Evolutionary conservation across 2,329 filamentous ascomycete species (phyloP).

Genomic region (Trichophyton equinum): DNA sequence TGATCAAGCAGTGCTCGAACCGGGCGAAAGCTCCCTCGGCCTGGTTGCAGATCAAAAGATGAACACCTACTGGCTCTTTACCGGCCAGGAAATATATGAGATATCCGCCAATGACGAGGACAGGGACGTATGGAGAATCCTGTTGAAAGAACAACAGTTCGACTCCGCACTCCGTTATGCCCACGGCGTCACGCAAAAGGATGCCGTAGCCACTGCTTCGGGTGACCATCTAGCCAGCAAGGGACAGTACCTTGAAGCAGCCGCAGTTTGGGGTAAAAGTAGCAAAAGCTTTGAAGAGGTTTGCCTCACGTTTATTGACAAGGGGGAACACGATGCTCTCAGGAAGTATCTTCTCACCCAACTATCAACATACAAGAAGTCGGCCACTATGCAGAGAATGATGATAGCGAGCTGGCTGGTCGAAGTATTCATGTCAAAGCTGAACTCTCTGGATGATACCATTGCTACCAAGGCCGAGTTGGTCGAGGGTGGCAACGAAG

Average conservation of each 20-base stretch:
- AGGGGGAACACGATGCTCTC: conserved; percentile 77
- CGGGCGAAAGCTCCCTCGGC: conserved; percentile 66
- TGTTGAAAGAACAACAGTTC: conserved; percentile 76
- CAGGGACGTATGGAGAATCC: conserved; percentile 86
- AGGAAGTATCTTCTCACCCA: conserved; percentile 82
- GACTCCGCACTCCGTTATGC: conserved; percentile 80
- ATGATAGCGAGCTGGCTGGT: conserved; percentile 95
- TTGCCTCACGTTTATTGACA: conserved; percentile 78
- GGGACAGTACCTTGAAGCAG: conserved; percentile 73
- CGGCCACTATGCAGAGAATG: conserved; percentile 76
- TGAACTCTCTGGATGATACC: conserved; percentile 87
- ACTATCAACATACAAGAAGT: conserved; percentile 67
- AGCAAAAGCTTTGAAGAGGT: conserved; percentile 97
- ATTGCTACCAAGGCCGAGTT: conserved; percentile 81
- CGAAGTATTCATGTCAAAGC: conserved; percentile 92
- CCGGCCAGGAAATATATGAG: conserved; percentile 80
- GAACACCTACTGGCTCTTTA: conserved; percentile 96
- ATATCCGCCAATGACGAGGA: conserved; percentile 84
- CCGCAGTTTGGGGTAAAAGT: conserved; percentile 81
- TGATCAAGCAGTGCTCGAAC: conserved; percentile 72
- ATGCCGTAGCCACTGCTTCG: conserved; percentile 81
- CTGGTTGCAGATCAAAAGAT: conserved; percentile 84
- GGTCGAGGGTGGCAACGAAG: conserved; percentile 56
- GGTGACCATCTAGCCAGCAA: conserved; percentile 77
- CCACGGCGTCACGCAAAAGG: conserved; percentile 65